Conservation (phyloP, 371 early-diverging fungal species). For the Haplosporangium sp. region DNA sequence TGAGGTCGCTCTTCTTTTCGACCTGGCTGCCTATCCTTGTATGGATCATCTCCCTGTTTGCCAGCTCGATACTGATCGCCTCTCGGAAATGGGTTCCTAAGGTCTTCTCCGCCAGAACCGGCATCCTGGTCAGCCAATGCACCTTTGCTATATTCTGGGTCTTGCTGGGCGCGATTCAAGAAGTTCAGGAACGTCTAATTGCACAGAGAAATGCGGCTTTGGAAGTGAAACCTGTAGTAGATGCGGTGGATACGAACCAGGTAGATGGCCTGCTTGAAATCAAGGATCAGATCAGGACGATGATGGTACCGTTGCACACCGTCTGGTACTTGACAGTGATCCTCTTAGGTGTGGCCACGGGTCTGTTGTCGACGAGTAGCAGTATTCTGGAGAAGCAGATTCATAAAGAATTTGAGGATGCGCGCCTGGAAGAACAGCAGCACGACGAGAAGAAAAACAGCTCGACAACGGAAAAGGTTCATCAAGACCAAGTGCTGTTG, state of each 20-base stretch:
- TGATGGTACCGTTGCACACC: constrained; percentile 17
- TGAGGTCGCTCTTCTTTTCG: constrained; percentile 9
- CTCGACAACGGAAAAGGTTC: background rate
- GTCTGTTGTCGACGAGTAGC: constrained; percentile 30
- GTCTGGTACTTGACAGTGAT: constrained; percentile 28
- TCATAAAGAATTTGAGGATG: constrained; percentile 1
- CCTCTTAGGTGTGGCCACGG: constrained; percentile 28
- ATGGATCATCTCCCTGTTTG: constrained; percentile 15
- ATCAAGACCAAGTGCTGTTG: constrained; percentile 1
- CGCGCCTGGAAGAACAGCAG: background rate
- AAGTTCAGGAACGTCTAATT: constrained; percentile 27
- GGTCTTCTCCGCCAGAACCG: constrained; percentile 21
- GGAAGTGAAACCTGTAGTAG: background rate
- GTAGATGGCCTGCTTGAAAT: constrained; percentile 4
- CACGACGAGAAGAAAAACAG: background rate
- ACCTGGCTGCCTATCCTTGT: constrained; percentile 27
- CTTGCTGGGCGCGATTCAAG: constrained; percentile 25
- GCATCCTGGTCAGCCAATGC: constrained; percentile 28
- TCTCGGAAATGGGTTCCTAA: constrained; percentile 24
- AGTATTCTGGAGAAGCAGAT: constrained; percentile 21
- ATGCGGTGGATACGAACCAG: constrained; percentile 1
- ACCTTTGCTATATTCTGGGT: constrained; percentile 38
- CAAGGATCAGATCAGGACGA: constrained; percentile 1
- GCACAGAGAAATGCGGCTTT: background rate
- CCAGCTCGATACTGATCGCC: constrained; percentile 10